Evolutionary conservation across 495 filamentous ascomycete genomes (phyloP).

Genomic region (Chaetomium tenue): DNA sequence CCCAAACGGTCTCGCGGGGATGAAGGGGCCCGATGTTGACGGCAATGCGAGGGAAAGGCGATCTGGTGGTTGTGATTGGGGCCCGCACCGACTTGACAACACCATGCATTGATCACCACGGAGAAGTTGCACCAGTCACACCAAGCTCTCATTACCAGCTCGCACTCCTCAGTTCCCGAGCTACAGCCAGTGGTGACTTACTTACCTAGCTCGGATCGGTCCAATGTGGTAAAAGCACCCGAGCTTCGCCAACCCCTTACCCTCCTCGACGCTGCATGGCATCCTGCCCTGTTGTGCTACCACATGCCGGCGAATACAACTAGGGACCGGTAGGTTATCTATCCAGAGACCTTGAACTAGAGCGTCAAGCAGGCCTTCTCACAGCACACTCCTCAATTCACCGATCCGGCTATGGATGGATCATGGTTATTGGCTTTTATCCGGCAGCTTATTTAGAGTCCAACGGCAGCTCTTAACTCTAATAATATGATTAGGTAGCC

Average conservation of each 20-base stretch:
- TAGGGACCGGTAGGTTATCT: neutral
- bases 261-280: neutral
- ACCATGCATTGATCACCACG: neutral
- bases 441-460: neutral
- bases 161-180: neutral
- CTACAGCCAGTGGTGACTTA: neutral
- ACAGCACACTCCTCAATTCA: neutral
- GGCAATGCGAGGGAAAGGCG: neutral
- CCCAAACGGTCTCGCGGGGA: neutral
- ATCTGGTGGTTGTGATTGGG: constrained; percentile 23
- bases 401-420: neutral
- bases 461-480: neutral
- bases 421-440: neutral
- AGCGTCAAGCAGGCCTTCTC: neutral
- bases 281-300: neutral
- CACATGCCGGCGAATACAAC: constrained; percentile 2
- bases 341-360: neutral
- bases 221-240: neutral
- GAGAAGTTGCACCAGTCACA: neutral
- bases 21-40: neutral
- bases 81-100: constrained; percentile 21
- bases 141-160: neutral
- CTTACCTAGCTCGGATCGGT: no score
- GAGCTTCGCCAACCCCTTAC: constrained; percentile 1
- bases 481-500: neutral